Percentiles rank a stretch among this genome's conserved stretches.
phyloP scores from a whole-genome alignment of 164 flowering plant species.

The Malania oleifera region DNA sequence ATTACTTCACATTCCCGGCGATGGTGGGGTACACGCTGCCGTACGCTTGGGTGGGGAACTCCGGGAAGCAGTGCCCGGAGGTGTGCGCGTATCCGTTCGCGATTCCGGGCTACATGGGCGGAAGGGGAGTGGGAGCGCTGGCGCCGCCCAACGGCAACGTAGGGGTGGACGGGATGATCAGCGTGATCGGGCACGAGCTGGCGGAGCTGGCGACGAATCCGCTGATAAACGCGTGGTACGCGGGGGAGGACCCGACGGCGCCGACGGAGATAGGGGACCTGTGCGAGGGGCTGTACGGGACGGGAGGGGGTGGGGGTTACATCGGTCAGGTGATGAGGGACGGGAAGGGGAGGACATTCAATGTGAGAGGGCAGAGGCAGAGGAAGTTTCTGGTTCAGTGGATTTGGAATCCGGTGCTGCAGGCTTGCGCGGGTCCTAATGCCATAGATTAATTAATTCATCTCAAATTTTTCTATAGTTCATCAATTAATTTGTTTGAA shows the following conservation, averaged over 20 bases:
- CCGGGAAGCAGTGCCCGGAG: conserved; percentile 82
- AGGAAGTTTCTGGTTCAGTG: conserved; percentile 87
- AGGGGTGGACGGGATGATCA: conserved; percentile 91
- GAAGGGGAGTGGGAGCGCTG: conserved; percentile 46
- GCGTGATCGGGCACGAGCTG: conserved; percentile 89
- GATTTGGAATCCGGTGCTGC: conserved; percentile 77
- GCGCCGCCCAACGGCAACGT: conserved; percentile 70
- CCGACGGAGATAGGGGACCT: conserved; percentile 94
- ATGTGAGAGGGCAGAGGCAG: conserved; percentile 60
- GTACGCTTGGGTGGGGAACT: conserved; percentile 95
- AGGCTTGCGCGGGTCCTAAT: conserved; percentile 90
- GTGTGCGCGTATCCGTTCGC: conserved; percentile 66
- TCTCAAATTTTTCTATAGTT: too few relatives aligned
- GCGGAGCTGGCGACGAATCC: conserved; percentile 91
- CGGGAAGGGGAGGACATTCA: conserved; percentile 53
- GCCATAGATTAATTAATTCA: conserved; percentile 43
- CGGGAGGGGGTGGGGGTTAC: conserved; percentile 94
- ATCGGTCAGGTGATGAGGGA: conserved; percentile 84
- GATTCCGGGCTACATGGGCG: conserved; percentile 71
- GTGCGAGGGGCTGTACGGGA: conserved; percentile 91
- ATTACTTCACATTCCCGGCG: conserved; percentile 92
- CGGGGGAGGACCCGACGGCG: conserved; percentile 91
- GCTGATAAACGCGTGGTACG: conserved; percentile 91
- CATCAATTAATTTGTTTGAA: too few relatives aligned
- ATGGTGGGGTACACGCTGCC: conserved; percentile 87